Conservation (phyloP, 2,329 filamentous ascomycete genomes). For the Neocatenulostroma microsporum region DNA sequence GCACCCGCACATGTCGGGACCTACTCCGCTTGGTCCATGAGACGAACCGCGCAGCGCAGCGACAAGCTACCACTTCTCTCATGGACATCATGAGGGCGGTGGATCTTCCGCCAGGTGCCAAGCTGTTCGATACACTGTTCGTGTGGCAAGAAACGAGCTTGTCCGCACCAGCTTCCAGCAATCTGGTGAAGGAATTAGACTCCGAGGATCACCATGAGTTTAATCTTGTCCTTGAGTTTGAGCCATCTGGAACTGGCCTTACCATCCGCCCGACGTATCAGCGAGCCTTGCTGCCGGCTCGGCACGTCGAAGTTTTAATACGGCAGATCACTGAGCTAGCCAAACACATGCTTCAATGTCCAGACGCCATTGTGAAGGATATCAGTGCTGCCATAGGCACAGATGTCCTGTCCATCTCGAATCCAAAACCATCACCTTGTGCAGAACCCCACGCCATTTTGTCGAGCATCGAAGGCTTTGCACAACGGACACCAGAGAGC, state of each 20-base stretch:
- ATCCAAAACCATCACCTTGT: slow-evolving; percentile 28
- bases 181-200: slow-evolving; percentile 47
- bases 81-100: slow-evolving; percentile 60
- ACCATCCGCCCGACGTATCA: slow-evolving; percentile 50
- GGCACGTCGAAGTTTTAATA: slow-evolving; percentile 51
- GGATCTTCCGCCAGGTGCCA: slow-evolving; percentile 46
- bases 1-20: slow-evolving; percentile 48
- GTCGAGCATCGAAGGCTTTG: slow-evolving; percentile 49
- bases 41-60: slow-evolving; percentile 57
- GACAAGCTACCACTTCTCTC: slow-evolving; percentile 57
- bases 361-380: slow-evolving; percentile 28
- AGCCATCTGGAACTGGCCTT: slow-evolving; percentile 49
- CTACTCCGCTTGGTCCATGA: slow-evolving; percentile 57
- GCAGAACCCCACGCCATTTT: slow-evolving; percentile 28
- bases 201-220: slow-evolving; percentile 70
- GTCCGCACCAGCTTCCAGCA: slow-evolving; percentile 20
- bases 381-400: slow-evolving; percentile 31
- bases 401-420: slow-evolving; percentile 33
- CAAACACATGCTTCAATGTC: slow-evolving; percentile 34
- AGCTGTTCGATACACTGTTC: slow-evolving; percentile 68
- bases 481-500: slow-evolving; percentile 41
- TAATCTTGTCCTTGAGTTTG: slow-evolving; percentile 65
- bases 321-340: slow-evolving; percentile 54
- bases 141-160: slow-evolving; percentile 72
- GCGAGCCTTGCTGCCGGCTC: slow-evolving; percentile 44